Percentiles rank a stretch among this genome's conserved stretches.
Conservation (phyloP, 2,329 filamentous ascomycete genomes). For the Microsporum ferrugineum region DNA sequence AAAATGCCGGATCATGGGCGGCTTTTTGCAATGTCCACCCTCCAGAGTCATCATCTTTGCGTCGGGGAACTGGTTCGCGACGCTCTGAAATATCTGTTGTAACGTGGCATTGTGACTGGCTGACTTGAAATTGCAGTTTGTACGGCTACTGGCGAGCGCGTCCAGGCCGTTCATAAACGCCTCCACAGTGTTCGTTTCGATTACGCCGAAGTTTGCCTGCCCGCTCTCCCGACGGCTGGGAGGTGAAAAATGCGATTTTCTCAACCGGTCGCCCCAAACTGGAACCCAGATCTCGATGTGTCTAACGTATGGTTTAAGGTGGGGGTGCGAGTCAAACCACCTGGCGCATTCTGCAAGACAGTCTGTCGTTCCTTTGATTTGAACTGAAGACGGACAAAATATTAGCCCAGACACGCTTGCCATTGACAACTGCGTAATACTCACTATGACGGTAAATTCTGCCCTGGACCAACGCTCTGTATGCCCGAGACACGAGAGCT, state of each 20-base stretch:
- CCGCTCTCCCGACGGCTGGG: slow-evolving; percentile 18
- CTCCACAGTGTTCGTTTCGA: slow-evolving; percentile 16
- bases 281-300: slow-evolving; percentile 71
- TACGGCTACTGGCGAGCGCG: slow-evolving; percentile 21
- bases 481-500: slow-evolving; percentile 47
- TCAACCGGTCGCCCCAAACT: slow-evolving; percentile 49
- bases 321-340: slow-evolving; percentile 49
- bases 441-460: slow-evolving; percentile 57
- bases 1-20: slow-evolving; percentile 55
- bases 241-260: slow-evolving; percentile 36
- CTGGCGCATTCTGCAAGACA: slow-evolving; percentile 48
- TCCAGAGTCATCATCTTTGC: slow-evolving; percentile 59
- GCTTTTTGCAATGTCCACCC: slow-evolving; percentile 65
- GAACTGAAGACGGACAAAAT: slow-evolving; percentile 36
- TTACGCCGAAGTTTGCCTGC: slow-evolving; percentile 15
- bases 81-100: slow-evolving; percentile 57
- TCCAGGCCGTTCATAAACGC: slow-evolving; percentile 19
- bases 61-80: slow-evolving; percentile 48
- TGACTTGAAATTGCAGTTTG: slow-evolving; percentile 24
- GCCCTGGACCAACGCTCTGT: slow-evolving; percentile 58
- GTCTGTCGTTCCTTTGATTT: slow-evolving; percentile 58
- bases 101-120: slow-evolving; percentile 54
- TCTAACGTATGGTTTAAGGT: slow-evolving; percentile 54
- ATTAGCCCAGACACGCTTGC: background rate
- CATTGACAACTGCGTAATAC: slow-evolving; percentile 8